Evolutionary conservation across 2,329 filamentous ascomycete genomes (phyloP).

Genomic region (Ophiostoma sp.): DNA sequence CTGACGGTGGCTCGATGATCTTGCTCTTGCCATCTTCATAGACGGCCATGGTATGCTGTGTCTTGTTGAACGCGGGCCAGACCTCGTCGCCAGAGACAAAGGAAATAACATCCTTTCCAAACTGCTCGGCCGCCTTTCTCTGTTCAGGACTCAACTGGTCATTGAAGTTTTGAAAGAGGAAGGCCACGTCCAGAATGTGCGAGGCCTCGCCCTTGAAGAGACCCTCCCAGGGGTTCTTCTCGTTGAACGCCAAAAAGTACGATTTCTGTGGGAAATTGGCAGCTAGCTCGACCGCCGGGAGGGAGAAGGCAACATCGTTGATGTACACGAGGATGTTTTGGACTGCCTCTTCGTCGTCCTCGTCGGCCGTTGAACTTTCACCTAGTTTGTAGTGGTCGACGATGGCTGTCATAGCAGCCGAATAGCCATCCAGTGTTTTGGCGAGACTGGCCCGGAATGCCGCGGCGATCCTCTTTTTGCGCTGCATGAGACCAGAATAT

Average conservation of each 20-base stretch:
- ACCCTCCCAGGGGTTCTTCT: neutral
- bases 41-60: neutral
- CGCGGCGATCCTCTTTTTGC: neutral
- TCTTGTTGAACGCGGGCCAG: neutral
- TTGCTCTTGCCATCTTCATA: neutral
- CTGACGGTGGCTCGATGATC: neutral
- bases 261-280: neutral
- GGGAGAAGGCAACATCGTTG: neutral
- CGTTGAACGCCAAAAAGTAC: neutral
- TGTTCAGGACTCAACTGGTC: neutral
- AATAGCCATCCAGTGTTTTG: neutral
- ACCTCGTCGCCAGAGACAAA: neutral
- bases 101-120: neutral
- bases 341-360: neutral
- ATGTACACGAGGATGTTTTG: neutral
- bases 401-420: neutral
- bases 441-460: neutral
- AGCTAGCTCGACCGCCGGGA: neutral
- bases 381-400: neutral
- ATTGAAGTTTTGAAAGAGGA: neutral
- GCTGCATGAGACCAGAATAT: neutral
- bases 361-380: neutral
- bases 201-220: neutral
- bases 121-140: neutral
- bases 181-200: neutral